Base-by-base conservation (phyloP, 768 basidiomycete species). In the Tulasnella sp. region DNA sequence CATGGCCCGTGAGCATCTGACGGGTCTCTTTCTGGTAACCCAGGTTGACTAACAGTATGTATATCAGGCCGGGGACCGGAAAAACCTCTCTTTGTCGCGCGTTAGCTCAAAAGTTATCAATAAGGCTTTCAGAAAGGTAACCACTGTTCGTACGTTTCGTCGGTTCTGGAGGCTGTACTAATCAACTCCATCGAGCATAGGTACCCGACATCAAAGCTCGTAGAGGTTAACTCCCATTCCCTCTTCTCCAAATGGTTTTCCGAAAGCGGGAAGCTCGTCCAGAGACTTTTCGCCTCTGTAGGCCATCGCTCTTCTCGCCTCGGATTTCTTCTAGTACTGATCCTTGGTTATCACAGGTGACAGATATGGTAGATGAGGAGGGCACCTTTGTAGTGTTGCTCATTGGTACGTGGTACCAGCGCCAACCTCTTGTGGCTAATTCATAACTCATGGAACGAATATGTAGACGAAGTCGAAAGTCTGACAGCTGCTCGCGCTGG, bases 201-300 rank as follows among this genome's bases (percentile, higher is more conserved):
- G 26, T 99, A 96, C 69, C 76, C 86, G 0, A 80, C 88, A 70
- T 81, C 90, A 34, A 87, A 91, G 48, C 76, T 99, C 10, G 79
- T 99, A 47, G 96, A 99, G 71, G 96, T 99, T 68, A 98, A 98
- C 69, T 94, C 96, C 0, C 96, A 98, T 72, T 97, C 94, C 1
- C 78, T 99, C 15, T 98, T 99, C 70, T 94, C 91, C 15, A 88
- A 93, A 66, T 99, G 96, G 95, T 99, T 98, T 73, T 97, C 94
- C 0, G 96, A 99, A 69, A 96, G 93, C 0, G 96, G 96, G 15
- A 99, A 99, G 71, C 82, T 99, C 27, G 96, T 99, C 1, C 95
- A 98, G 67, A 81, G 87, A 49, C 76, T 99, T 17, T 99, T 98
- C 69, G 80, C 78, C 41, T 87, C 80, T 61, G 91, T 99, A 59